Base-by-base conservation (phyloP, 768 basidiomycete genomes). In the Vararia minispora region DNA sequence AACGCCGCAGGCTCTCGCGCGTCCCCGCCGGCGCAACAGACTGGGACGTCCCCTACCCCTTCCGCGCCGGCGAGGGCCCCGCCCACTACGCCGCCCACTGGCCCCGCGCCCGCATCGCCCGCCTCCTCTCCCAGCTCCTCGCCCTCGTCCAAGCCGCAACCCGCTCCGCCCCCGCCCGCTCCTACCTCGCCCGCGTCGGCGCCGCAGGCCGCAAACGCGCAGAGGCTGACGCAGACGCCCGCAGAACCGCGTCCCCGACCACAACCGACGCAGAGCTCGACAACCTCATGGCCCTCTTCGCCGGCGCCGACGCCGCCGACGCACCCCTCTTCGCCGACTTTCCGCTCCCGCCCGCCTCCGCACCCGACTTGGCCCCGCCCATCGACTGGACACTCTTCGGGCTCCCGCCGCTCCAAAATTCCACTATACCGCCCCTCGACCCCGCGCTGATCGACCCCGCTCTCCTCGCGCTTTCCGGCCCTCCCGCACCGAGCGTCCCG, bases 41-140 rank as follows among this genome's bases (percentile, higher is more conserved):
- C 51, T 88, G 85, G 85, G 82, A 86, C 47, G 71, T 87, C 0
- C 85, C 85, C 0, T 87, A 77, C 54, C 85, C 85, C 5, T 87
- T 87, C 45, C 58, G 55, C 28, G 60, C 66, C 33, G 85, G 81
- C 21, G 78, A 88, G 47, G 85, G 79, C 2, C 81, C 85, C 2
- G 53, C 67, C 13, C 62, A 65, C n/a, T 87, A 87, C 54, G 64
- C 58, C 7, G 54, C 62, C 36, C 76, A 62, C 20, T 86, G 84
- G 85, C 71, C 76, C 44, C 66, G 59, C 32, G 69, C 79, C 25
- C 70, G 83, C 21, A 69, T 72, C 5, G 74, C 71, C 43, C 72
- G 71, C 47, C 60, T 87, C 24, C 62, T 82, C 12, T 58, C 65
- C 3, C 75, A 86, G 50, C 61, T 86, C 24, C 59, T 78, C 12